Evolutionary conservation across 768 basidiomycete species (phyloP), one percentile per base, ranked within the genome.

Genomic region (Rickenella mellea): DNA sequence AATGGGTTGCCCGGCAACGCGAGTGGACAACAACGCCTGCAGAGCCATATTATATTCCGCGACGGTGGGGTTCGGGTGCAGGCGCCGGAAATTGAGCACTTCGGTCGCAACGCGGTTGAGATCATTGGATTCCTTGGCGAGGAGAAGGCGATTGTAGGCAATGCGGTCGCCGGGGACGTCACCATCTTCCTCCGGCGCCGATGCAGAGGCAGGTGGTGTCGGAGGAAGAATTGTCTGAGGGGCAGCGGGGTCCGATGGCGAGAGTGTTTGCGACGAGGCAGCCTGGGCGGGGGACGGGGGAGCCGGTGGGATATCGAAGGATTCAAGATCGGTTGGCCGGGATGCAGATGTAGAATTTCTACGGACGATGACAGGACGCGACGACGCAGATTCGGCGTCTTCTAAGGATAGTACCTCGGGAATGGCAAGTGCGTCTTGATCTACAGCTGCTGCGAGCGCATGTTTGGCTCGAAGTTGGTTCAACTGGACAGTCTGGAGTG

Each of bases 11-110:
- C 78, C 78, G 8, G 55, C 43, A 14, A 42, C 32, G 49, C 80
- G 69, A 39, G 70, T 63, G 25, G 59, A 53, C 27, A 66, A 51
- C 2, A 90, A 59, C 0, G 74, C 77, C 1, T 66, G 54, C 17
- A 91, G 60, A 5, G 78, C 78, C 26, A 65, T 56, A 51, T 88
- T 88, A 63, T 78, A 87, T 17, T 79, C 71, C 20, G 60, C 51
- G 19, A 76, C 57, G 2, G 65, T 63, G 27, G 76, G 68, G 11
- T 46, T 29, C 8, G 45, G 39, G 31, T 48, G 37, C 5, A 42
- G 39, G 19, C 43, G 28, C 47, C 55, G 32, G 45, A 30, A 39
- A 44, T 55, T 15, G 44, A 45, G 0, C 43, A 45, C 6, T 29
- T 57, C 41, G 42, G 65, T 21, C 2, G 31, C 26, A 17, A 19